phyloP scores from a whole-genome alignment of 1,284 basidiomycete genomes.

The Mycena sp. region DNA sequence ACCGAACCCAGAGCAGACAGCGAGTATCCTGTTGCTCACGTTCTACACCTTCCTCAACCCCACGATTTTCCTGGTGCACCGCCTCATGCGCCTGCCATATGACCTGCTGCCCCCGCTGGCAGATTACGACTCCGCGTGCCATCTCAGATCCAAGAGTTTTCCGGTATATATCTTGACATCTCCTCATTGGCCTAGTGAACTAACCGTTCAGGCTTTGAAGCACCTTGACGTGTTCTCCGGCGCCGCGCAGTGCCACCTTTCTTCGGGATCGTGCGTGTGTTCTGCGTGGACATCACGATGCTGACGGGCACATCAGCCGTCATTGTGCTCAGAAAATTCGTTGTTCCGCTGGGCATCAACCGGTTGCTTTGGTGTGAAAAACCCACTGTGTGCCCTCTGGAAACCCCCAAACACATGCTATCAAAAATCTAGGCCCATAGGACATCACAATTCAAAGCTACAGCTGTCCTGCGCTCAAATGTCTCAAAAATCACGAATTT shows the following conservation, averaged over 20 bases:
- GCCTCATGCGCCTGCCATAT: constrained; percentile 43
- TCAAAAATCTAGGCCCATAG: no score
- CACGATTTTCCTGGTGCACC: constrained; percentile 49
- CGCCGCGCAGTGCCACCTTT: constrained; percentile 37
- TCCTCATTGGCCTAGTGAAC: not conserved
- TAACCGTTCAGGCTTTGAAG: not conserved
- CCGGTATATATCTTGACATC: constrained; percentile 31
- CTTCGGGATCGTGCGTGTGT: constrained; percentile 18
- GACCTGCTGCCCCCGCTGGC: constrained; percentile 57
- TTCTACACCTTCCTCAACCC: constrained; percentile 61
- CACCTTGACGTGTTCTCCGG: constrained; percentile 7
- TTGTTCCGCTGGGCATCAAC: constrained; percentile 51
- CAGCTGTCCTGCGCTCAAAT: no score
- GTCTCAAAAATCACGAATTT: no score
- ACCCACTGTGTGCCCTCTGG: not conserved
- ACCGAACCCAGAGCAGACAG: constrained; percentile 66
- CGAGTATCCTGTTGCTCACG: constrained; percentile 57
- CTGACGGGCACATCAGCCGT: constrained; percentile 24
- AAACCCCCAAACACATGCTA: no score
- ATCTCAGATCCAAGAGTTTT: constrained; percentile 40
- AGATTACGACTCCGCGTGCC: constrained; percentile 55
- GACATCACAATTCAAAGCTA: no score
- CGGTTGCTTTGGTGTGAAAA: constrained; percentile 25
- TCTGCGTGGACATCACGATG: constrained; percentile 30
- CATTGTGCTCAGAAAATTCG: constrained; percentile 38